Base-by-base conservation (phyloP, 768 basidiomycete genomes). In the Suillus ampliporus region DNA sequence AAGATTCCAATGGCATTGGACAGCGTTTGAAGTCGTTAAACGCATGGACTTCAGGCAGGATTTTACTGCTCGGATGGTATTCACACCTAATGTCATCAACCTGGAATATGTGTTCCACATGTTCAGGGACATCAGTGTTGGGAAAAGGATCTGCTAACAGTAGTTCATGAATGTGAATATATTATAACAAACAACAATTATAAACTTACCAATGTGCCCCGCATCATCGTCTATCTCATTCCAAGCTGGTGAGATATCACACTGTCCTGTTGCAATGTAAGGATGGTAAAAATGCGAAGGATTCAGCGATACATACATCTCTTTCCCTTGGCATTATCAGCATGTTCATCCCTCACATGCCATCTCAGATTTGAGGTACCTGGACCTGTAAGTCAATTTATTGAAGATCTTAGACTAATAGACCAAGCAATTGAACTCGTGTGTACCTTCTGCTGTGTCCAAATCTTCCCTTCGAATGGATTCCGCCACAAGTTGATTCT, bases 51-150 rank as follows among this genome's bases (percentile, higher is more conserved):
- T 46, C 50, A 19, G 64, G 34, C 10, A 54, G 48, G 7, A 40
- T 48, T 10, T 56, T 31, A 64, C 65, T 65, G 47, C 57, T 48
- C 4, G 68, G 71, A 57, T 76, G 74, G 47, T 65, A 73, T 35
- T 73, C 63, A 11, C 61, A 65, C 50, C 58, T 64, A 58, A 74
- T 69, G 63, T 74, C 65, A 19, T 69, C 71, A 26, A 64, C 3
- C 35, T 62, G 44, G n/a, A 21, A 44, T 5, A 0, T 19, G 11
- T 3, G n/a, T 5, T 21, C 3, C 0, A 4, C 44, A 44, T 8
- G n/a, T 44, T 21, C 44, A 21, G 44, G 11, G 44, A 44, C 44
- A 44, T 44, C 19, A 5, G 4, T 10, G 5, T 44, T n/a, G 21
- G n/a, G 0, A 44, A 44, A 44, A 0, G 0, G 10, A 44, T 44